Percentiles rank a stretch among this genome's conserved stretches.
Conservation (phyloP, 768 basidiomycete species). For the Lactarius hatsudake region DNA sequence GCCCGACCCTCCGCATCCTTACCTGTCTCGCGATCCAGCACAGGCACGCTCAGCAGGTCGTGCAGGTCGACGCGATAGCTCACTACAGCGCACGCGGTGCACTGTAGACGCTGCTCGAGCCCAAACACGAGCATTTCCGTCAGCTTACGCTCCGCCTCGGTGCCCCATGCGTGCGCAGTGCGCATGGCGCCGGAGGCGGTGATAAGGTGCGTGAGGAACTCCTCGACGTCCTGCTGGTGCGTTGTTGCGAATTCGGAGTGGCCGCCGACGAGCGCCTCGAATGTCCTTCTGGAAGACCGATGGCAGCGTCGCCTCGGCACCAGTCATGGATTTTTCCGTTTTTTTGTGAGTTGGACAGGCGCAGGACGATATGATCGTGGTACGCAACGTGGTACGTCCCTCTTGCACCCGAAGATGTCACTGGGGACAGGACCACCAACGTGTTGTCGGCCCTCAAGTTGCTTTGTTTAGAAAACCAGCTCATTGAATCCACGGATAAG, state of each 20-base stretch:
- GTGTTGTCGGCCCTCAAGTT: too few relatives aligned
- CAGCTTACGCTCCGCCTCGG: conserved; percentile 46
- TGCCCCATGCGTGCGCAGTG: too few relatives aligned
- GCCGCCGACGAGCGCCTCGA: conserved; percentile 87
- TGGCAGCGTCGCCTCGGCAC: conserved; percentile 24
- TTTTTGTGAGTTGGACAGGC: too few relatives aligned
- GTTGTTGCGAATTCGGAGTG: conserved; percentile 95
- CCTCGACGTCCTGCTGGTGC: conserved; percentile 95
- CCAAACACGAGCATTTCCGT: conserved; percentile 57
- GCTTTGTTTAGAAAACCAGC: too few relatives aligned
- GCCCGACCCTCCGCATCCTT: conserved; percentile 55
- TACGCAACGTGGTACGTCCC: too few relatives aligned
- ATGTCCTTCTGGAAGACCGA: conserved; percentile 79
- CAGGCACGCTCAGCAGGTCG: conserved; percentile 77
- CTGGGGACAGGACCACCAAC: too few relatives aligned
- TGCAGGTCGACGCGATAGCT: conserved; percentile 74
- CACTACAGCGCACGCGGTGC: conserved; percentile 67
- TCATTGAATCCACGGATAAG: too few relatives aligned
- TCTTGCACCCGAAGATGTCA: too few relatives aligned
- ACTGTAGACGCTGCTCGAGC: too few relatives aligned
- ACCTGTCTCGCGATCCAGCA: conserved; percentile 53
- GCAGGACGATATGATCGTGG: too few relatives aligned
- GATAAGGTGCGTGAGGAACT: conserved; percentile 84
- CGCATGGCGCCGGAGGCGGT: conserved; percentile 65
- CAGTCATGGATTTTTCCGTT: too few relatives aligned